Conservation (phyloP, 1,284 basidiomycete species). For the Irpex sp. region DNA sequence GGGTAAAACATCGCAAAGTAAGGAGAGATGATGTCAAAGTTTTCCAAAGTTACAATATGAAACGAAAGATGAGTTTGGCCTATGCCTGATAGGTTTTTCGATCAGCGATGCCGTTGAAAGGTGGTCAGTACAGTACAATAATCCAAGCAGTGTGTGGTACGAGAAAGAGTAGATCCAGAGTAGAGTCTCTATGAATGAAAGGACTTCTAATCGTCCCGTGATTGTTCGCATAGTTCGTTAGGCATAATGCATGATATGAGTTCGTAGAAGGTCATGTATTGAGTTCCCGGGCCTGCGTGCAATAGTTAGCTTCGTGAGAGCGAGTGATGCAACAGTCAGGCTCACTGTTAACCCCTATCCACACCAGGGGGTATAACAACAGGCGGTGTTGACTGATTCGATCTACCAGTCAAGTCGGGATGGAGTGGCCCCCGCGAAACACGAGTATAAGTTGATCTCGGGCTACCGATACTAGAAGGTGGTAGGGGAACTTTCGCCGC, state of each 20-base stretch:
- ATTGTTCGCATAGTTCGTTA: not conserved
- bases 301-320: not conserved
- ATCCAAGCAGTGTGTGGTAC: not conserved
- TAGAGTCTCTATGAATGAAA: not conserved
- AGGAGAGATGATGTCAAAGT: not conserved
- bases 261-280: not conserved
- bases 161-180: not conserved
- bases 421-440: not conserved
- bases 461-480: conserved; percentile 11
- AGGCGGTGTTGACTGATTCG: not conserved
- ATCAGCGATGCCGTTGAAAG: not conserved
- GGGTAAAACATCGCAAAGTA: not conserved
- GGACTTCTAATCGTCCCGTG: not conserved
- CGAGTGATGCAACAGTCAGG: not conserved
- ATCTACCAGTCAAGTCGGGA: not conserved
- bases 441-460: conserved; percentile 10
- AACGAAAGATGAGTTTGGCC: not conserved
- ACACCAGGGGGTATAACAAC: not conserved
- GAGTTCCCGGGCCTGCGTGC: not conserved
- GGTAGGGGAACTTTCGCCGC: conserved; percentile 11
- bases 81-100: not conserved
- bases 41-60: not conserved
- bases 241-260: not conserved
- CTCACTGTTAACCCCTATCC: not conserved
- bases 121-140: not conserved